A percentile compares a stretch with the other conserved stretches of the same genome.
Conservation (phyloP, 192 early-diverging fungal species). For the Martensiomyces pterosporus region DNA sequence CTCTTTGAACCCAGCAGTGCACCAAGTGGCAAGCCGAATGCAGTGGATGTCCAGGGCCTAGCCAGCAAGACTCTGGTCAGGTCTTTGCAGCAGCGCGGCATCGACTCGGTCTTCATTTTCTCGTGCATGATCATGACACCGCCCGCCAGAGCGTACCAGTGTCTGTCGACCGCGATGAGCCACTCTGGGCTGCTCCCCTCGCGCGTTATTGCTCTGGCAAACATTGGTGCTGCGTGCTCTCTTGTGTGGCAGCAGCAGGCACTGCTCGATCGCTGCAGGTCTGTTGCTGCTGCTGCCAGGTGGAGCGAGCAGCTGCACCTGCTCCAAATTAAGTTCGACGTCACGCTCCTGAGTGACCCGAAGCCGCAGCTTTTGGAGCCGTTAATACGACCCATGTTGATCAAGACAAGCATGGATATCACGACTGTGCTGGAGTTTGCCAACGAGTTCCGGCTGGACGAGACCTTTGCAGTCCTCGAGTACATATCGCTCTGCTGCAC, state of each 20-base stretch:
- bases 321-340: constrained; percentile 59
- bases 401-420: constrained; percentile 58
- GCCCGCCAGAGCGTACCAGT: constrained; percentile 25
- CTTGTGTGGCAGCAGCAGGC: constrained; percentile 63
- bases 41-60: constrained; percentile 8
- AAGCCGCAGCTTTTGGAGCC: constrained; percentile 50
- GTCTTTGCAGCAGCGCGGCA: constrained; percentile 36
- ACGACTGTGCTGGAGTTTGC: constrained; percentile 62
- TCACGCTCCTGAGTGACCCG: constrained; percentile 47
- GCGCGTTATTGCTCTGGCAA: constrained; percentile 45
- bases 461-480: constrained; percentile 41
- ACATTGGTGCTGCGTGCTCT: constrained; percentile 56
- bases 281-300: constrained; percentile 56
- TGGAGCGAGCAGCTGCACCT: constrained; percentile 67
- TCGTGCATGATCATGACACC: constrained; percentile 31
- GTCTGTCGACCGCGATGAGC: constrained; percentile 40
- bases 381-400: constrained; percentile 57
- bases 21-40: background rate
- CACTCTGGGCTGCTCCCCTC: constrained; percentile 31
- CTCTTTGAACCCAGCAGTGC: constrained; percentile 16
- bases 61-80: constrained; percentile 20
- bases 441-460: constrained; percentile 51
- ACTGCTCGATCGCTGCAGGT: constrained; percentile 56
- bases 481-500: constrained; percentile 44
- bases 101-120: constrained; percentile 36